These are phyloP conservation scores for Phycomyces blakesleeanus DNA, from an alignment of 192 early-diverging fungal genomes.

Conservation along the genomic window DNA sequence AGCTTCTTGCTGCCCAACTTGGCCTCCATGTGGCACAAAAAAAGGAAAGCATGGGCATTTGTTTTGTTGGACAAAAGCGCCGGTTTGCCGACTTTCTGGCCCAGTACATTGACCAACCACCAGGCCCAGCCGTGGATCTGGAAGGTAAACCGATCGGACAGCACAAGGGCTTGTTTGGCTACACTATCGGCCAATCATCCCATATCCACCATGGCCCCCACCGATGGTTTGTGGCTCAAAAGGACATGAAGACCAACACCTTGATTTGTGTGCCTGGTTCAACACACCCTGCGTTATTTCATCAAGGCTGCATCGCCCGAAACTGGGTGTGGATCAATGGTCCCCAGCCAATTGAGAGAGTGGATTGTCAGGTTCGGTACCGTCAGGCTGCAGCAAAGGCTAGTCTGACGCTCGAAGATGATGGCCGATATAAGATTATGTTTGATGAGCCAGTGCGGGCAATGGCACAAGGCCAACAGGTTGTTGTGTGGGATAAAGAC, in stretches of 20 bases:
- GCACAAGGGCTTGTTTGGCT: constrained; percentile 66
- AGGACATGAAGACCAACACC: constrained; percentile 57
- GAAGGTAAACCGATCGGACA: constrained; percentile 35
- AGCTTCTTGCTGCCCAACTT: constrained; percentile 54
- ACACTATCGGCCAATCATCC: constrained; percentile 80
- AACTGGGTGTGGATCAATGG: constrained; percentile 48
- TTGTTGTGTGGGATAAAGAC: constrained; percentile 41
- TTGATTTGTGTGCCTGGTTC: constrained; percentile 58
- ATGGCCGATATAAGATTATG: constrained; percentile 18
- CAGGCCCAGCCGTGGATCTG: constrained; percentile 28
- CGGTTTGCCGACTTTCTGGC: constrained; percentile 69
- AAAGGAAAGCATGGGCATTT: constrained; percentile 93
- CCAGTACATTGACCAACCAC: constrained; percentile 30
- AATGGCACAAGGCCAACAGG: constrained; percentile 40
- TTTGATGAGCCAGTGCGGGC: constrained; percentile 38
- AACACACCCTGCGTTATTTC: constrained; percentile 14
- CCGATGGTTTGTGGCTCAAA: constrained; percentile 73
- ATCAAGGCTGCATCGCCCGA: constrained; percentile 23
- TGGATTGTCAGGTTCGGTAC: constrained; percentile 51
- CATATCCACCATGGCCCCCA: constrained; percentile 56
- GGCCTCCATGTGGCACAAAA: constrained; percentile 61
- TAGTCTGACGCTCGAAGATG: constrained; percentile 17
- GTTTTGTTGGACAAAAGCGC: constrained; percentile 84
- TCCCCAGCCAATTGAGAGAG: constrained; percentile 13
- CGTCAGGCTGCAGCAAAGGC: constrained; percentile 50